Percentiles rank a stretch among this genome's conserved stretches.
Conservation (phyloP, 176 grass and related monocot genomes). For the Urochloa ruziziensis region DNA sequence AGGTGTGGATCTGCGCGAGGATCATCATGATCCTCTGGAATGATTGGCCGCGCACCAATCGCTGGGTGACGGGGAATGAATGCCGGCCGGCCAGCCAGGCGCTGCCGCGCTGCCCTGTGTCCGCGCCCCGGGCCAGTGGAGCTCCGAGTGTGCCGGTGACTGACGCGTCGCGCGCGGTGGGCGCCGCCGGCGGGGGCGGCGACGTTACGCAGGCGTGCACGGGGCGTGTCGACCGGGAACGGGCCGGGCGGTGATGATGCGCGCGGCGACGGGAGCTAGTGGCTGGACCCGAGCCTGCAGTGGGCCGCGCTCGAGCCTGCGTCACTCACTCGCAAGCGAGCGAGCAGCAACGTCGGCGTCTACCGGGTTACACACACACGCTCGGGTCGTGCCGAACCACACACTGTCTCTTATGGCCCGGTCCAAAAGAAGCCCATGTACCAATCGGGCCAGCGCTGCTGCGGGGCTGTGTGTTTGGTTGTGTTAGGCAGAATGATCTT, state of each 20-base stretch:
- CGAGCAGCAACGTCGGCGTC: too few relatives aligned
- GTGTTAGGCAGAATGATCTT: too few relatives aligned
- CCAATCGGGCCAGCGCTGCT: too few relatives aligned
- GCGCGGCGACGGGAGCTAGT: not conserved
- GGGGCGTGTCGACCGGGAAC: slow-evolving; percentile 18
- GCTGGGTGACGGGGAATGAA: not conserved
- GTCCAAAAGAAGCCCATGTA: too few relatives aligned
- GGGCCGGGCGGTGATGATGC: not conserved
- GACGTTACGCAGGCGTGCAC: not conserved
- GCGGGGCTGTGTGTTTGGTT: too few relatives aligned
- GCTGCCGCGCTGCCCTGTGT: not conserved
- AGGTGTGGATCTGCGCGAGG: not conserved
- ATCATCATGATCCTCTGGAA: not conserved
- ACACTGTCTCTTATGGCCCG: too few relatives aligned
- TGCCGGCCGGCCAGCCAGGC: too few relatives aligned
- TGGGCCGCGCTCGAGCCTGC: not conserved
- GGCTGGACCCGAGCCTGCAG: not conserved
- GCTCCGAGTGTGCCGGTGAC: not conserved
- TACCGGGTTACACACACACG: too few relatives aligned
- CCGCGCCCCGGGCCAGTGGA: not conserved
- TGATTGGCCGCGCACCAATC: not conserved
- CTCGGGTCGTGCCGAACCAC: too few relatives aligned
- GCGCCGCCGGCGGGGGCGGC: not conserved
- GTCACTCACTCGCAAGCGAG: too few relatives aligned
- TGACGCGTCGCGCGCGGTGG: slow-evolving; percentile 9